Base-by-base conservation (phyloP, 2,329 filamentous ascomycete species). In the Penicillium occitanis region DNA sequence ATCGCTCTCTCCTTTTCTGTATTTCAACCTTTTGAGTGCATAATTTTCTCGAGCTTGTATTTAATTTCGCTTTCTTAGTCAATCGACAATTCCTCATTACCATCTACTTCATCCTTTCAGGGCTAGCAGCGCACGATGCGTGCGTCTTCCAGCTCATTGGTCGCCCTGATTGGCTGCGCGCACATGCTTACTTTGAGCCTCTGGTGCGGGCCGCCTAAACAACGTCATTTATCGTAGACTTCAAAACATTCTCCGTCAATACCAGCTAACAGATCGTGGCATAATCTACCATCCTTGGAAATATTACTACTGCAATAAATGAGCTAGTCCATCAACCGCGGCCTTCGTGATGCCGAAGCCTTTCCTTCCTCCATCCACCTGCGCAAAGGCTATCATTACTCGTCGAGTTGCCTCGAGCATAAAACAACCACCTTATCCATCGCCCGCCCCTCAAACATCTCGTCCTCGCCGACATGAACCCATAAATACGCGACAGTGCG, bases 301-400 rank as follows among this genome's bases (percentile, higher is more conserved):
- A 25, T 25, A 25, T 25, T 25, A 25, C 4, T 25, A 25, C 25
- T 25, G 7, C 33, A 7, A 30, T 30, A 28, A 46, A 60, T 60
- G 57, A 60, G 2, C 19, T 5, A 46, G 28, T 3, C 7, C 10
- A 33, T 5, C 28, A 28, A 30, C 5, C 30, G 7, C 68, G 59
- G 69, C 63, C 66, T 67, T 67, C 66, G 70, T 68, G 30, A 76
- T 76, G 75, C 72, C 70, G 68, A 76, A 74, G 65, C 67, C 72
- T 68, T 40, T 57, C 19, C n/a, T 57, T 4, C 28, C 28, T 37
- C 53, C 11, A 11, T 69, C 46, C 67, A 55, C 19, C 22, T 28
- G 25, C 28, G 33, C 33, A 35, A 35, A 11, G 2, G 35, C 40
- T 60, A n/a, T 37, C 61, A 60, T 67, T 67, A 60, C 48, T 33